A percentile compares a stretch with the other conserved stretches of the same genome.
These are phyloP conservation scores for Candida suzukii DNA, from an alignment of 805 yeast species.

Conservation along the genomic window DNA sequence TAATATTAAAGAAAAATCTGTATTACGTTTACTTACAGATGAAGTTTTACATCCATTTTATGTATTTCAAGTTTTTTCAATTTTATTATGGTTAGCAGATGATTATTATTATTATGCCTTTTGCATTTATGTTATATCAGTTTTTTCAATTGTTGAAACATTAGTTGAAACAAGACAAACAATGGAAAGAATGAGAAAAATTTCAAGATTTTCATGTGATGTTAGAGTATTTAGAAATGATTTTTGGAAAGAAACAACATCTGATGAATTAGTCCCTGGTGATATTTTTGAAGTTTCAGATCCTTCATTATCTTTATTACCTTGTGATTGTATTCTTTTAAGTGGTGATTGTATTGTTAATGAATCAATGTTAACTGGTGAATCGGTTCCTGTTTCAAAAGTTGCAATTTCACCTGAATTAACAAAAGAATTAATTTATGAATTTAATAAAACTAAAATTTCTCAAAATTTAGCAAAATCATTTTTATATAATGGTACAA, in stretches of 20 bases:
- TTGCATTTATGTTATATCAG: conserved; percentile 83
- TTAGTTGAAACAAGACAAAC: conserved; percentile 80
- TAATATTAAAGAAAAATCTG: conserved; percentile 67
- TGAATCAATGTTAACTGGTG: conserved; percentile 97
- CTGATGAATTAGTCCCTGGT: conserved; percentile 87
- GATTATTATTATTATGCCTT: conserved; percentile 89
- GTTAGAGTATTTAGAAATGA: conserved; percentile 89
- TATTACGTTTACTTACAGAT: conserved; percentile 59
- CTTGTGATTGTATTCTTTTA: conserved; percentile 83
- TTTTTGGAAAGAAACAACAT: conserved; percentile 78
- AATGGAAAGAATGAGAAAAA: conserved; percentile 60
- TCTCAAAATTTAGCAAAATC: conserved; percentile 66
- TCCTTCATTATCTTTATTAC: conserved; percentile 64
- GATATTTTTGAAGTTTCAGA: conserved; percentile 90
- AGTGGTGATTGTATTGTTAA: conserved; percentile 96
- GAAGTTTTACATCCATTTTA: conserved; percentile 95
- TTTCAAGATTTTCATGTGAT: conserved; percentile 70
- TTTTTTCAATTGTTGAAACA: conserved; percentile 73
- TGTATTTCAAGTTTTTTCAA: conserved; percentile 88
- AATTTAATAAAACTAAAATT: conserved; percentile 48
- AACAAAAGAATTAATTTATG: conserved; percentile 48
- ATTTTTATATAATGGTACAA: conserved; percentile 83
- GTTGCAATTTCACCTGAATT: conserved; percentile 56
- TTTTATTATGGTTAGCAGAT: conserved; percentile 86
- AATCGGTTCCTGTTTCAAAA: conserved; percentile 94